phyloP scores from a whole-genome alignment of 208 protist genomes.

The Acanthamoeba culbertsoni region DNA sequence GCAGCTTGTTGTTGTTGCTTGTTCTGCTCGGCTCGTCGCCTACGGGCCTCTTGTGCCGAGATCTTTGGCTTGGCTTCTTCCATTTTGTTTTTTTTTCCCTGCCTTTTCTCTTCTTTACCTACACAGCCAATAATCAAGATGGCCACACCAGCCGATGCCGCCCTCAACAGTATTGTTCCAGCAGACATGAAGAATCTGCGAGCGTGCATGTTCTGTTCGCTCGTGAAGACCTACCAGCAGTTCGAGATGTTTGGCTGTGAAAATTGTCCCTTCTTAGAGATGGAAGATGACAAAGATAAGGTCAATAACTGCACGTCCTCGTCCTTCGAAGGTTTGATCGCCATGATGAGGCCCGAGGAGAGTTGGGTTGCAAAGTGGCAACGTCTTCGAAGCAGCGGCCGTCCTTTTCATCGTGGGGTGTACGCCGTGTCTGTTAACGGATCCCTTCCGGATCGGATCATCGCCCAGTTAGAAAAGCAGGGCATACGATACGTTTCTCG shows the following conservation, averaged over 20 bases:
- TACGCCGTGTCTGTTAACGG: constrained; percentile 56
- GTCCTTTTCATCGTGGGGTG: background rate
- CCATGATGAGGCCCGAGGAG: constrained; percentile 68
- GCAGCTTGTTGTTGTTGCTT: background rate
- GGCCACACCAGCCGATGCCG: background rate
- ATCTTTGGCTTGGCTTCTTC: background rate
- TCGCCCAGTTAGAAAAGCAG: constrained; percentile 7
- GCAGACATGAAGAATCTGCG: constrained; percentile 25
- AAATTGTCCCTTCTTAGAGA: constrained; percentile 38
- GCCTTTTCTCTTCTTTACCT: background rate
- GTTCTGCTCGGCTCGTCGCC: background rate
- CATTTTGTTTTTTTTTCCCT: too few relatives aligned
- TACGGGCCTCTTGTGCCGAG: background rate
- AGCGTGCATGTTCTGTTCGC: constrained; percentile 16
- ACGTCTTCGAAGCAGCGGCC: background rate
- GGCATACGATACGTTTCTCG: constrained; percentile 36
- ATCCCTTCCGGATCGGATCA: background rate
- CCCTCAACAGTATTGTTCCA: constrained; percentile 18
- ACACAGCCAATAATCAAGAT: background rate
- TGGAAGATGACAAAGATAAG: constrained; percentile 43
- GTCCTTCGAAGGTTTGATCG: constrained; percentile 57
- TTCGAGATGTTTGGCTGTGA: constrained; percentile 52
- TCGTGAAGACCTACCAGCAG: constrained; percentile 47
- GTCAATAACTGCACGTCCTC: constrained; percentile 46
- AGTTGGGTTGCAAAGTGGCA: constrained; percentile 61